Base-by-base conservation (phyloP, 257 asterid species). In the Misopates orontium region DNA sequence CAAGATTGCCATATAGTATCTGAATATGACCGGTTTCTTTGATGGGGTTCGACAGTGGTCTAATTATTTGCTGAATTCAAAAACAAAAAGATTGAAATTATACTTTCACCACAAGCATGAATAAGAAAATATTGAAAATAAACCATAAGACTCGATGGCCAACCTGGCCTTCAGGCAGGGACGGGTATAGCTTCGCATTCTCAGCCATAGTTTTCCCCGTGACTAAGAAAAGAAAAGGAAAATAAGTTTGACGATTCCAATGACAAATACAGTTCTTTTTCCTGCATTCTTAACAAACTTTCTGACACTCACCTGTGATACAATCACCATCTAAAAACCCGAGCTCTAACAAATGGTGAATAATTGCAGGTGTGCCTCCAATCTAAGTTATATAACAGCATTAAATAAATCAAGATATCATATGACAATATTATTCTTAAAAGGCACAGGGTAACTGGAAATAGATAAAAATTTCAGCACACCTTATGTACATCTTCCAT, bases 401-500 rank as follows among this genome's bases (percentile, higher is more conserved):
- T 36, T 61, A 50, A 36, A 40, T 58, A 45, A 49, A 19, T 19
- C 19, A 17, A 47, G 21, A 49, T 60, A 53, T 69, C 17, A 28
- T 21, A 56, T 14, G 14, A 71, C 22, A 51, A 65, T 67, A 36
- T 55, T 54, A 57, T 62, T 41, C 21, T 16, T 16, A 45, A 42
- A 21, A 62, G 44, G 57, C 39, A 56, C 11, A 59, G 56, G 52
- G 15, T 52, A 56, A 0, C 58, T 21, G 31, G 64, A 0, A 69
- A 54, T 65, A 19, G 32, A 31, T 56, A 60, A 44, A 45, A 31
- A 41, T 14, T 32, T 39, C 67, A 60, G 32, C 71, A 71, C 68
- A 90, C 97, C 95, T 90, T 93, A 82, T 93, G 99, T 49, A 93
- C 83, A 67, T 93, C 99, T 82, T 90, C 99, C 99, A 90, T 93